Evolutionary conservation across 2,329 filamentous ascomycete genomes (phyloP).

Genomic region (Pseudopyrenochaeta lycopersici): DNA sequence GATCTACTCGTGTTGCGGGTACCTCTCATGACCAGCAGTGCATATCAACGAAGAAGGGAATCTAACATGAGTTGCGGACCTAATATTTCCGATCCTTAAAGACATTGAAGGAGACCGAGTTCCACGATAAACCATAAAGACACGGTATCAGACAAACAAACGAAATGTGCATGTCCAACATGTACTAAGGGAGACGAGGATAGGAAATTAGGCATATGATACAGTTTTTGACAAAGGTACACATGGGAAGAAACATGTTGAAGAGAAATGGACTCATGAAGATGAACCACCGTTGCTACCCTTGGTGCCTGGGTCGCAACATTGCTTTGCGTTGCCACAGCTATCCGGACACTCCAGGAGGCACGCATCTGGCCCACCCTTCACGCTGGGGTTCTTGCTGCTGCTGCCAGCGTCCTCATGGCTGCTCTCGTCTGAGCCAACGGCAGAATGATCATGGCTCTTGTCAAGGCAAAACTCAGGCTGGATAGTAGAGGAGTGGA

Average conservation of each 20-base stretch:
- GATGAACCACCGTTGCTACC: constrained; percentile 21
- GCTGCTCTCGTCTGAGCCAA: constrained; percentile 41
- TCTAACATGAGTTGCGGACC: neutral
- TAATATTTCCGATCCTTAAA: neutral
- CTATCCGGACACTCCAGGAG: constrained; percentile 55
- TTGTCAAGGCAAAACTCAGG: constrained; percentile 74
- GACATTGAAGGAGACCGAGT: neutral
- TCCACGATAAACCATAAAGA: too few species aligned
- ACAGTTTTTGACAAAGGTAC: constrained; percentile 11
- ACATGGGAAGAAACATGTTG: constrained; percentile 1
- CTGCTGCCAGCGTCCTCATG: constrained; percentile 36
- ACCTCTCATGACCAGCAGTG: neutral
- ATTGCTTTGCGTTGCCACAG: constrained; percentile 53
- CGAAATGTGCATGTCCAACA: neutral
- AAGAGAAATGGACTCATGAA: constrained; percentile 8
- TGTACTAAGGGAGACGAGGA: neutral
- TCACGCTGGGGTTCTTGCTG: constrained; percentile 49
- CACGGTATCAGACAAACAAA: neutral
- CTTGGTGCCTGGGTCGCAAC: constrained; percentile 49
- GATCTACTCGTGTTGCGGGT: neutral
- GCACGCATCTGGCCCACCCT: constrained; percentile 48
- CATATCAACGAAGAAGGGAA: neutral
- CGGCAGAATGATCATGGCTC: constrained; percentile 53
- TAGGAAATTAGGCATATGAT: constrained; percentile 10
- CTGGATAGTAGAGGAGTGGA: constrained; percentile 97